phyloP scores from a whole-genome alignment of 2,329 filamentous ascomycete genomes.

The Alternaria burnsii region DNA sequence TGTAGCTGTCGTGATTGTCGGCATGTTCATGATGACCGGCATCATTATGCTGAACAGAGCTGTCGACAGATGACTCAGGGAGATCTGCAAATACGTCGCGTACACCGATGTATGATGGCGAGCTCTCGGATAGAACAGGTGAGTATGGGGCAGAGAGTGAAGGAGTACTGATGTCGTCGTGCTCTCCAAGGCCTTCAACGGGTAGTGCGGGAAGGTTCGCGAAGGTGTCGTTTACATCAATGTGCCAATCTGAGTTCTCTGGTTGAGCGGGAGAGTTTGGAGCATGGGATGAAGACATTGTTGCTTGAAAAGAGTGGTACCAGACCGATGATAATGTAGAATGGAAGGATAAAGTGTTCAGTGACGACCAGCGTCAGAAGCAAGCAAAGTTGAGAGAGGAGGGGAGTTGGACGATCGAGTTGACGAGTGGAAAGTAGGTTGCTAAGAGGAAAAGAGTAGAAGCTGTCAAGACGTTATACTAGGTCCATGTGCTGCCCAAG shows the following conservation, averaged over 20 bases:
- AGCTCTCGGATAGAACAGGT: not conserved
- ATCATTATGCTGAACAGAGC: not conserved
- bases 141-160: not conserved
- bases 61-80: not conserved
- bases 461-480: not conserved
- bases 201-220: not conserved
- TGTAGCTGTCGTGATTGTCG: not conserved
- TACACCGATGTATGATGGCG: not conserved
- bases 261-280: not conserved
- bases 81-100: not conserved
- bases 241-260: not conserved
- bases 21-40: not conserved
- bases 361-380: conserved; percentile 15
- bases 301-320: not conserved
- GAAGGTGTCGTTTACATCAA: not conserved
- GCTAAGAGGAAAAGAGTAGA: not conserved
- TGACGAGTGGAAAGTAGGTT: not conserved
- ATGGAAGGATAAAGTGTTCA: not conserved
- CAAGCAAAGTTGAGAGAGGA: not conserved
- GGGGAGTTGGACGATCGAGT: not conserved
- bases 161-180: not conserved
- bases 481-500: not conserved
- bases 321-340: conserved; percentile 1
- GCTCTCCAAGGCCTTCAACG: not conserved
- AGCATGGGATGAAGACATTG: not conserved